phyloP scores from a whole-genome alignment of 1,284 basidiomycete genomes.

The Gymnopus androsaceus region DNA sequence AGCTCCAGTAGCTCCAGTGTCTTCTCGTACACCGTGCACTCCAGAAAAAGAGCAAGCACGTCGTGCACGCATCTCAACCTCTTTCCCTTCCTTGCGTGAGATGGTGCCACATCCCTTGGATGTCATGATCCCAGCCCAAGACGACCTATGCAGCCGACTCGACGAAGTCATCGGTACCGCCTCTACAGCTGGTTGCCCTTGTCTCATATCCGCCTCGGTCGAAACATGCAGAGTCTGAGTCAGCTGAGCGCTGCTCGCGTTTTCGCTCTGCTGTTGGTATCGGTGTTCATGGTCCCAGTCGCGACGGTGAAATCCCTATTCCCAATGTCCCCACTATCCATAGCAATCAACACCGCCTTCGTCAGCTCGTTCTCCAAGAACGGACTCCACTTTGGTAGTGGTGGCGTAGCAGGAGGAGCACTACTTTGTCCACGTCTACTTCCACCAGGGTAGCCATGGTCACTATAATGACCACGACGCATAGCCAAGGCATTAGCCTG shows the following conservation, averaged over 20 bases:
- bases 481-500: neutral
- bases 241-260: neutral
- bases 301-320: neutral
- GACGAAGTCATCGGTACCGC: neutral
- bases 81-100: neutral
- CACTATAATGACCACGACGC: neutral
- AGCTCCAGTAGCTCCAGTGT: no score
- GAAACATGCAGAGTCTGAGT: neutral
- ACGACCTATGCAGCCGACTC: neutral
- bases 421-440: constrained; percentile 4
- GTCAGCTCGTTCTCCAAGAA: constrained; percentile 36
- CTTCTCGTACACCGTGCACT: neutral
- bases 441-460: neutral
- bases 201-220: neutral
- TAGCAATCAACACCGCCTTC: constrained; percentile 37
- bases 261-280: neutral
- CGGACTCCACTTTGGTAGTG: constrained; percentile 11
- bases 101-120: neutral
- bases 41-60: neutral
- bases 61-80: neutral
- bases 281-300: neutral
- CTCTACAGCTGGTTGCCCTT: neutral
- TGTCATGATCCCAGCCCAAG: neutral
- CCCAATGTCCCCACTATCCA: constrained; percentile 24
- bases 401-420: no score